Conservation (phyloP, 208 protist genomes). For the Entamoeba invadens region DNA sequence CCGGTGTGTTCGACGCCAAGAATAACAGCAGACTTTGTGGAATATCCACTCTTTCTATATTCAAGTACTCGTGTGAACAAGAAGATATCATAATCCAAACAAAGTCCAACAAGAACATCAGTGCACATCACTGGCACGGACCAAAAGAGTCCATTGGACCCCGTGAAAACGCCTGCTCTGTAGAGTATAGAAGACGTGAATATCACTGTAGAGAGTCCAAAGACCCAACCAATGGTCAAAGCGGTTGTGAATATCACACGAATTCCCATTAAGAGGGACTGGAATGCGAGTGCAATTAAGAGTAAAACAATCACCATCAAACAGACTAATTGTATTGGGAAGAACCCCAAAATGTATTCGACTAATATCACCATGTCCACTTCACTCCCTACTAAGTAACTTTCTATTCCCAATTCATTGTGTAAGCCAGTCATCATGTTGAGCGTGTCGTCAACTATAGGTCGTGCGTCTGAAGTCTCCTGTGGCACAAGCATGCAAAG, state of each 20-base stretch:
- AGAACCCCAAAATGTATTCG: conserved; percentile 3
- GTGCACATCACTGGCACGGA: conserved; percentile 36
- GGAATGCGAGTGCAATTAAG: conserved; percentile 36
- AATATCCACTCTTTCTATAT: conserved; percentile 12
- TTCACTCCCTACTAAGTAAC: neutral
- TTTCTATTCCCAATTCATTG: neutral
- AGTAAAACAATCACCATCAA: conserved; percentile 28
- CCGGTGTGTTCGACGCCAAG: conserved; percentile 29
- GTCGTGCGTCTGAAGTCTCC: neutral
- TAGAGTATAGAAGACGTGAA: conserved; percentile 20
- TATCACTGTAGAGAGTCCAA: conserved; percentile 34
- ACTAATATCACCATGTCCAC: neutral
- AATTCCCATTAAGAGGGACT: conserved; percentile 36
- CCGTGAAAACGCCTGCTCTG: neutral
- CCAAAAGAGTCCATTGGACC: conserved; percentile 24
- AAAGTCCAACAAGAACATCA: conserved; percentile 41
- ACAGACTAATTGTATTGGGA: conserved; percentile 32
- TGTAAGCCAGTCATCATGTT: neutral
- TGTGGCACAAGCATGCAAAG: neutral
- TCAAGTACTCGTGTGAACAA: conserved; percentile 31
- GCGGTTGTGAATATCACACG: conserved; percentile 37
- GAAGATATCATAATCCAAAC: conserved; percentile 51
- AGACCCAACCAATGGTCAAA: conserved; percentile 26
- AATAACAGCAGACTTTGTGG: conserved; percentile 7
- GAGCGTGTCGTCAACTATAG: neutral